Conservation (phyloP, 2,329 filamentous ascomycete species). For the Alternaria brassicae region DNA sequence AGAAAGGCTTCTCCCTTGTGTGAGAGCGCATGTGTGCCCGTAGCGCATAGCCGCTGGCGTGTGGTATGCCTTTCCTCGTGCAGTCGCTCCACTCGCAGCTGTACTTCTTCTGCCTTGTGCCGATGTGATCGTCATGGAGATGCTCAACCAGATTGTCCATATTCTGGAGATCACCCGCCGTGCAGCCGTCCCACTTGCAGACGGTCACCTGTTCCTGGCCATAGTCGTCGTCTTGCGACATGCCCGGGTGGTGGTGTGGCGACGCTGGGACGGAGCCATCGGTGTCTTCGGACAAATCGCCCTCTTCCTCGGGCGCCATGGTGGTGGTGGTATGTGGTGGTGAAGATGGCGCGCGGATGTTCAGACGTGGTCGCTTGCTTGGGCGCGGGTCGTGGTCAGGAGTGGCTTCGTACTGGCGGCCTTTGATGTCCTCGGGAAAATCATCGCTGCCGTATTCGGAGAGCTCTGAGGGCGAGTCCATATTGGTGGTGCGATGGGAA, state of each 20-base stretch:
- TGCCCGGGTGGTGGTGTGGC: constrained; percentile 52
- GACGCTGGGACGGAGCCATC: constrained; percentile 74
- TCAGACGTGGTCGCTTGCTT: constrained; percentile 48
- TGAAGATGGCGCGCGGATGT: constrained; percentile 44
- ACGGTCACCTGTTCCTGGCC: constrained; percentile 55
- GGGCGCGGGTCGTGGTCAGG: constrained; percentile 55
- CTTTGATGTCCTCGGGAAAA: constrained; percentile 64
- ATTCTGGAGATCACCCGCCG: constrained; percentile 57
- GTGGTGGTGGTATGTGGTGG: constrained; percentile 34
- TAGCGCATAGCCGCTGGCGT: constrained; percentile 93
- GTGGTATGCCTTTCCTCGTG: constrained; percentile 82
- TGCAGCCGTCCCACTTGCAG: constrained; percentile 61
- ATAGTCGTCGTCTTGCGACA: constrained; percentile 52
- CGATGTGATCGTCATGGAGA: constrained; percentile 88
- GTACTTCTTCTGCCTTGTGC: constrained; percentile 92
- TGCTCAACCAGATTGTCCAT: constrained; percentile 61
- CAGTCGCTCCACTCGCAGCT: constrained; percentile 98
- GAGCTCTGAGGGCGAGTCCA: constrained; percentile 67
- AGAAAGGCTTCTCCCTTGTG: constrained; percentile 97
- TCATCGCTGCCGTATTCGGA: constrained; percentile 70
- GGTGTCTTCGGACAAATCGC: constrained; percentile 87
- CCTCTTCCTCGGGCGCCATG: constrained; percentile 44
- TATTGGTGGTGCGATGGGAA: constrained; percentile 33
- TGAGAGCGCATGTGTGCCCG: constrained; percentile 98
- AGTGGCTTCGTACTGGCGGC: constrained; percentile 55